Evolutionary conservation across 495 filamentous ascomycete species (phyloP), one percentile per base, ranked within the genome.

Genomic region (Penicillium longicatenatum): DNA sequence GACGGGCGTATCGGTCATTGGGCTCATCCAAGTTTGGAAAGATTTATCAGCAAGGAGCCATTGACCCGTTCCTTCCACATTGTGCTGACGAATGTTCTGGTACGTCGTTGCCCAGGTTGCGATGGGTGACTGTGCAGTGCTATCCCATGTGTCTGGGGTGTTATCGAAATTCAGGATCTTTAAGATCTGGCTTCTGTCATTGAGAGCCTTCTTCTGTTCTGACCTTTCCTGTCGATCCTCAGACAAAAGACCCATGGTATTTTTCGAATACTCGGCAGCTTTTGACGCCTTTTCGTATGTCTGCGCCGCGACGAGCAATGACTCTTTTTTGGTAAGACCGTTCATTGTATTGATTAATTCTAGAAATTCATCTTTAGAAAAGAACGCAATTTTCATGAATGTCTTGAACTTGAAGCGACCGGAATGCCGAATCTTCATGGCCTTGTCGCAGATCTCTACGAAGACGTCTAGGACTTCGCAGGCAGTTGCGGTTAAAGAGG

Each of bases 81-180:
- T 41, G 51, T 50, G 7, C 19, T 50, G 19, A 14, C 52, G 57
- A 16, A 60, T 50, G n/a, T 50, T 44, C 6, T 60, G 19, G 24
- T 60, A 60, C 6, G 51, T 54, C 21, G 45, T 41, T 33, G 4
- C 30, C 57, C 52, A 60, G 14, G 45, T 42, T 30, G 44, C 33
- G 43, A 49, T 51, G 0, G 57, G 57, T 6, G 7, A 45, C 10
- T 39, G 46, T 14, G 46, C 29, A 46, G 48, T 50, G 5, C 43
- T n/a, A 21, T 59, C 57, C 57, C 57, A 58, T 8, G n/a, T 26
- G 9, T 52, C 50, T 7, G 57, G 30, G n/a, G 29, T 54, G 19
- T 22, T 53, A 22, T 49, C 43, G 19, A 53, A 59, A 16, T 22
- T 29, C 20, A 49, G n/a, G 16, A 29, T 17, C 12, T 49, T 22